These are phyloP conservation scores for Ramaria sp. DNA, from an alignment of 768 basidiomycete genomes.

Conservation along the genomic window DNA sequence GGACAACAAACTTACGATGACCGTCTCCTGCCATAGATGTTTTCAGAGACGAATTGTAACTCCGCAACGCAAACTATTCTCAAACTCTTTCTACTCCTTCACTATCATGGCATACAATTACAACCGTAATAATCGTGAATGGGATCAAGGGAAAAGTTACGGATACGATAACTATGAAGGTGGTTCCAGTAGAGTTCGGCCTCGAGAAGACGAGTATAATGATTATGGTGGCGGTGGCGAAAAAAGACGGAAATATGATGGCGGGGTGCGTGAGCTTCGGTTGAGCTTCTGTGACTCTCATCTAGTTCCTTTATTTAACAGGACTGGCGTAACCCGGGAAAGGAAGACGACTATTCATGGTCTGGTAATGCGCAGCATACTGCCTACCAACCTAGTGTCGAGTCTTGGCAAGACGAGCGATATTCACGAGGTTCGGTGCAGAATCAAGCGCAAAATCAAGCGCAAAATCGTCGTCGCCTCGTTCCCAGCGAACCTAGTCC, in stretches of 20 bases:
- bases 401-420: conserved; percentile 39
- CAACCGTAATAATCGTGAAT: conserved; percentile 40
- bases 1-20: conserved; percentile 40
- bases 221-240: conserved; percentile 47
- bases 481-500: conserved; percentile 78
- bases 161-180: conserved; percentile 26
- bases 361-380: conserved; percentile 20
- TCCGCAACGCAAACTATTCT: conserved; percentile 12
- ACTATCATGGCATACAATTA: conserved; percentile 51
- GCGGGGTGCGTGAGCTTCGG: conserved; percentile 41
- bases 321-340: conserved; percentile 7
- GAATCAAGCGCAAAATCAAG: conserved; percentile 11
- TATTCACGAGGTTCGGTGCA: conserved; percentile 17
- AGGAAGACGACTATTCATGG: conserved; percentile 31
- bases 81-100: conserved; percentile 10
- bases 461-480: conserved; percentile 46
- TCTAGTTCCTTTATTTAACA: conserved; percentile 2
- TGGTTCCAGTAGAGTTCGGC: conserved; percentile 31
- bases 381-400: conserved; percentile 17
- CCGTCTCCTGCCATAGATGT: conserved; percentile 47
- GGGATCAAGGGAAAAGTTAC: conserved; percentile 68
- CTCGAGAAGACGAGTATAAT: conserved; percentile 46
- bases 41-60: not conserved
- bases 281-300: not conserved
- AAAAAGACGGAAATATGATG: conserved; percentile 72